Base-by-base conservation (phyloP, 495 filamentous ascomycete genomes). In the Podospora tetraspora region DNA sequence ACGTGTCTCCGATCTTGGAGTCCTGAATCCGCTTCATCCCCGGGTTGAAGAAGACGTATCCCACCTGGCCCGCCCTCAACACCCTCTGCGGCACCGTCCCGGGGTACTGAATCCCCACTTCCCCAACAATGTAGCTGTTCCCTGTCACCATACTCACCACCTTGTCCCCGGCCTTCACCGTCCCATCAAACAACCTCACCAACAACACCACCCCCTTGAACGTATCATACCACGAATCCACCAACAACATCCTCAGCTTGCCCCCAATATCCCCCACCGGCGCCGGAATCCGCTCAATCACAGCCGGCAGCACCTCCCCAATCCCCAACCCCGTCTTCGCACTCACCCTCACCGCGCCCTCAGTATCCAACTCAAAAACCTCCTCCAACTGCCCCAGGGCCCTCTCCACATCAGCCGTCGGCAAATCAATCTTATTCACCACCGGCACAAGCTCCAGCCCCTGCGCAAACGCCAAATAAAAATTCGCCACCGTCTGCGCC, bases 181-280 rank as follows among this genome's bases (percentile, higher is more conserved):
- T 86, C 19, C 95, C 95, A 69, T 98, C 93, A 74, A 99, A 99
- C 59, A 99, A 83, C 16, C 95, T 85, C 37, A 99, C 92, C 10
- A 99, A 84, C 63, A 97, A 84, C 52, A 99, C 92, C 27, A 99
- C 95, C 21, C 95, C 95, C 69, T 91, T 92, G 79, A 97, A 99
- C 59, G 88, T 92, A 69, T 96, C 92, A 76, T 99, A 99, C 95
- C 95, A 99, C 8, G 93, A 97, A 76, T 99, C 95, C 57, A 99
- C 93, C 23, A 99, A 87, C 8, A 99, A 80, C 81, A 98, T 88
- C 52, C 91, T 86, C 32, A 97, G 79, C 19, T 92, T 91, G 71
- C 86, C 90, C 10, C 75, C 81, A 61, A 80, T 75, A 71, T 93
- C 88, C n/a, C 93, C 93, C 2, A 85, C 79, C 5, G 93, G 93